Evolutionary conservation across 1,284 basidiomycete species (phyloP).

Genomic region (Trichosporon faecale): DNA sequence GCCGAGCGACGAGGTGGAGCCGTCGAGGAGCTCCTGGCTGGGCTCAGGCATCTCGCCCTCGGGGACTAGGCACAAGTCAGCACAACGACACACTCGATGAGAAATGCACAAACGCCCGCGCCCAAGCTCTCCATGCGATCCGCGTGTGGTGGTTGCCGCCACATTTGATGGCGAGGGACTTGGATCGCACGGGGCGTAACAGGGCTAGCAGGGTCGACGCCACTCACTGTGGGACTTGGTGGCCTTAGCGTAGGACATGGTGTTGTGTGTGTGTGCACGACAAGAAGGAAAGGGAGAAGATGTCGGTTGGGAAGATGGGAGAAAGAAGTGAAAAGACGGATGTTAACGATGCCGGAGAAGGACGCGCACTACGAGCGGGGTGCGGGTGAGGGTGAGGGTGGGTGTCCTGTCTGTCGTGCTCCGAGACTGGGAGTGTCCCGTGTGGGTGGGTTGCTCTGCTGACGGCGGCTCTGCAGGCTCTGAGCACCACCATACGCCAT

Average conservation of each 20-base stretch:
- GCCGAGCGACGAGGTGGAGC: slow-evolving; percentile 19
- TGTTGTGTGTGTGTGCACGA: slow-evolving; percentile 8
- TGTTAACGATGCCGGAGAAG: slow-evolving; percentile 2
- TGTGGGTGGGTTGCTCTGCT: background rate
- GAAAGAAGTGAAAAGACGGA: background rate
- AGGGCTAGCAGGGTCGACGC: background rate
- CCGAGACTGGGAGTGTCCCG: background rate
- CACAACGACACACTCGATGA: background rate
- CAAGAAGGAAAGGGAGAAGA: slow-evolving; percentile 2
- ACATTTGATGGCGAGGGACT: slow-evolving; percentile 8
- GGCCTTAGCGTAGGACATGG: slow-evolving; percentile 26
- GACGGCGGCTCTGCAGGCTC: too few species aligned
- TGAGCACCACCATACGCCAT: too few species aligned
- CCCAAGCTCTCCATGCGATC: background rate
- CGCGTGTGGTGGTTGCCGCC: background rate
- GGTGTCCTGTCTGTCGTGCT: background rate
- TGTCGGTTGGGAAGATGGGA: slow-evolving; percentile 9
- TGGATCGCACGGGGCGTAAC: background rate
- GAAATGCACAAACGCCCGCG: background rate
- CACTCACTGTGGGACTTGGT: slow-evolving; percentile 23
- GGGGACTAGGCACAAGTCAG: slow-evolving; percentile 24
- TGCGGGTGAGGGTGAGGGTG: background rate
- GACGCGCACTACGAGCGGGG: background rate
- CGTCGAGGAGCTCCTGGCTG: slow-evolving; percentile 46
- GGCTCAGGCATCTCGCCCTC: slow-evolving; percentile 48